Percentiles rank a stretch among this genome's conserved stretches.
Conservation (phyloP, 768 basidiomycete species). For the Stropharia rugosoannulata region DNA sequence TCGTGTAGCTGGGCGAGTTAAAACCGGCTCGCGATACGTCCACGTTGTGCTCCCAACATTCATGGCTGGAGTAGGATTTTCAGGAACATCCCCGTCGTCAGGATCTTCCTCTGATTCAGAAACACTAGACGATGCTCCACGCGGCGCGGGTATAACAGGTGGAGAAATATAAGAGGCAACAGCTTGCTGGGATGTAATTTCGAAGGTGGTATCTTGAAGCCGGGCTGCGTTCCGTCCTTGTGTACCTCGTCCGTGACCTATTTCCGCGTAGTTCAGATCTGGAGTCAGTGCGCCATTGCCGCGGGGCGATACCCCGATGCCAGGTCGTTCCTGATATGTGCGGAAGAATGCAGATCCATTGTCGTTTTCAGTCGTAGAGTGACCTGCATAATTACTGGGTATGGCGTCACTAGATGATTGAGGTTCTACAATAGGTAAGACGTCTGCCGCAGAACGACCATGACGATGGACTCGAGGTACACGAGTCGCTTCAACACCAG, state of each 20-base stretch:
- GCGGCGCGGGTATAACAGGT: slow-evolving; percentile 12
- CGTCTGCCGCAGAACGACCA: slow-evolving; percentile 21
- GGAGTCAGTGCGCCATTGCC: slow-evolving; percentile 64
- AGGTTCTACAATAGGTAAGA: slow-evolving; percentile 64
- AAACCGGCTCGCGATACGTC: slow-evolving; percentile 10
- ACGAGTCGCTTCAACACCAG: slow-evolving; percentile 33
- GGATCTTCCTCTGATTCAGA: slow-evolving; percentile 19
- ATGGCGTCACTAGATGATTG: slow-evolving; percentile 61
- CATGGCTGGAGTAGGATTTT: slow-evolving; percentile 10
- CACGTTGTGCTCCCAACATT: slow-evolving; percentile 10
- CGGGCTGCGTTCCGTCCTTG: slow-evolving; percentile 19
- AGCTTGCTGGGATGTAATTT: slow-evolving; percentile 19
- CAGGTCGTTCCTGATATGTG: slow-evolving; percentile 46
- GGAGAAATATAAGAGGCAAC: slow-evolving; percentile 11
- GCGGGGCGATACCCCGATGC: slow-evolving; percentile 31
- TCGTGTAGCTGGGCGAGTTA: slow-evolving; percentile 20
- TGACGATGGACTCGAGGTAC: slow-evolving; percentile 30
- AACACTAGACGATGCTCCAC: slow-evolving; percentile 10
- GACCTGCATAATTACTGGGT: slow-evolving; percentile 58
- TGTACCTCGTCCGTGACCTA: slow-evolving; percentile 69
- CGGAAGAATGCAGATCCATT: slow-evolving; percentile 61
- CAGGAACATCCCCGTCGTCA: neutral
- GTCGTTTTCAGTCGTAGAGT: slow-evolving; percentile 48
- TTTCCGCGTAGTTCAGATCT: slow-evolving; percentile 74
- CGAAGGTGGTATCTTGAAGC: slow-evolving; percentile 8